Base-by-base conservation (phyloP, 1,139 yeast genomes). In the Suhomyces taliae region DNA sequence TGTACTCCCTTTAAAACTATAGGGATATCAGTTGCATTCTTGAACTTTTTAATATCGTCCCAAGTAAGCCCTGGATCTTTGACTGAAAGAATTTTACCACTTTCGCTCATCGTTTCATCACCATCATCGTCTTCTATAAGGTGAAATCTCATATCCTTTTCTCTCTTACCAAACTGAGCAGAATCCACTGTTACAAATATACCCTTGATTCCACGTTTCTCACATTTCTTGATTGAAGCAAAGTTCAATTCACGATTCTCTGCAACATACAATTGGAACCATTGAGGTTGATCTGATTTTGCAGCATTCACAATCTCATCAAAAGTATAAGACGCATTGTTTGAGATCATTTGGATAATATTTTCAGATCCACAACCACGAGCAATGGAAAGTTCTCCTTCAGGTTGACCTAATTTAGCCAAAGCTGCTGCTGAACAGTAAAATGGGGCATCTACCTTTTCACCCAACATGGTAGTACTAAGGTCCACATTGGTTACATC, bases 131-230 rank as follows among this genome's bases (percentile, higher is more conserved):
- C 85, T 51, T 81, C 87, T 53, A 61, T 56, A 77, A 85, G 59
- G 73, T 70, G 72, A 49, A 69, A 66, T 44, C 82, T 62, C 80
- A 69, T 64, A 55, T 84, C 89, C 53, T 81, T 77, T 65, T 91
- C 97, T 57, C 98, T 82, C 55, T 95, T 81, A n/a, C 98, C 98
- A 47, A 90, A 76, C 54, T 88, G 89, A 4, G 97, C 97, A 0
- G 97, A 96, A 69, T 91, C 98, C 4, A 90, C 97, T 0, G 96
- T 90, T 46, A 90, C 81, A 62, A 88, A 88, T 14, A 90, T 72
- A 1, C 91, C 96, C 60, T 84, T 85, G 59, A 87, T 75, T 0
- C 96, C 96, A 40, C 89, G 69, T 40, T 69, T 60, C 62, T 87
- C 95, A 1, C 93, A 95, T 56, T 85, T 85, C 53, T 76, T 74